A percentile compares a stretch with the other conserved stretches of the same genome.
phyloP scores from a whole-genome alignment of 2,329 filamentous ascomycete genomes.

The Incumbomyces delicatus region DNA sequence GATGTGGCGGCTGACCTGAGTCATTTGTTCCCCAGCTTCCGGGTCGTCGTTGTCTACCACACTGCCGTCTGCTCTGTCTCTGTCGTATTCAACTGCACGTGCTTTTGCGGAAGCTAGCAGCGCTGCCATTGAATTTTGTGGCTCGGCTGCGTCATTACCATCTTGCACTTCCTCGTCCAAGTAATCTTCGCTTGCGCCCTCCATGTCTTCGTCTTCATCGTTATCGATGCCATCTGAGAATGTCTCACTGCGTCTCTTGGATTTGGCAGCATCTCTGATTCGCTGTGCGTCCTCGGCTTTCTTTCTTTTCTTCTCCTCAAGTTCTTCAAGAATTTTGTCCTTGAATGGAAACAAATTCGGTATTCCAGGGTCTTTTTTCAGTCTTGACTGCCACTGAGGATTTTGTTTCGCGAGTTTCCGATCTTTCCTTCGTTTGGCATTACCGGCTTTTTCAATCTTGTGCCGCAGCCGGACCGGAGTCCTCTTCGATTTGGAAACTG shows the following conservation, averaged over 20 bases:
- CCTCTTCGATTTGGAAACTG: constrained; percentile 93
- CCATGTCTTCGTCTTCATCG: constrained; percentile 38
- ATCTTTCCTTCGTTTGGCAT: constrained; percentile 80
- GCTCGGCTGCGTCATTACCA: constrained; percentile 52
- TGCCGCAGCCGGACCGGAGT: constrained; percentile 78
- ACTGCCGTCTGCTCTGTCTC: constrained; percentile 52
- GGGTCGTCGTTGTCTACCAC: constrained; percentile 43
- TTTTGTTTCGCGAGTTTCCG: constrained; percentile 84
- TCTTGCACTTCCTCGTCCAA: constrained; percentile 42
- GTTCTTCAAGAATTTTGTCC: constrained; percentile 85
- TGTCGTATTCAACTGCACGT: constrained; percentile 65
- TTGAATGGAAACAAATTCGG: constrained; percentile 98
- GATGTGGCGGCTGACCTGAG: background rate
- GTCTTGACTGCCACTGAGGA: constrained; percentile 85
- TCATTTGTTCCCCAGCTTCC: constrained; percentile 28
- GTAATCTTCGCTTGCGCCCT: constrained; percentile 38
- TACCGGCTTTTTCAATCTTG: constrained; percentile 90
- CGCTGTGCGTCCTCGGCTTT: constrained; percentile 71
- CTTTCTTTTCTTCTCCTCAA: constrained; percentile 73
- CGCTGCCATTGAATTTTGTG: constrained; percentile 83
- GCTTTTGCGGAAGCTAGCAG: constrained; percentile 73
- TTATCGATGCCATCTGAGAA: constrained; percentile 35
- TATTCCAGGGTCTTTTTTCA: constrained; percentile 97
- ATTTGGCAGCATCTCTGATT: constrained; percentile 58
- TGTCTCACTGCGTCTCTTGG: constrained; percentile 33